phyloP scores from a whole-genome alignment of 148 eudicot genomes.

The Chenopodium formosanum region DNA sequence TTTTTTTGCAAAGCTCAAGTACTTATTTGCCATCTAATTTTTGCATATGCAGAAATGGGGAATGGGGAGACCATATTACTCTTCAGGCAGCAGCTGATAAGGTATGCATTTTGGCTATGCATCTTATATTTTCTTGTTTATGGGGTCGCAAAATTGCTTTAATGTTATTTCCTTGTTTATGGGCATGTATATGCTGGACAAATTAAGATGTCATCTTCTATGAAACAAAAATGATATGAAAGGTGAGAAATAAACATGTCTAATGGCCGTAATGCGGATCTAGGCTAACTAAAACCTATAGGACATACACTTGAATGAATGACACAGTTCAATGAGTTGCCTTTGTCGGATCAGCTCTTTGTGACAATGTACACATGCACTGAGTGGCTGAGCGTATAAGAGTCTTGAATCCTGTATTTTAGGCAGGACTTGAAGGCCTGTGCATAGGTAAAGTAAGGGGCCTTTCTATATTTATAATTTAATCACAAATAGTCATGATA shows the following conservation, averaged over 20 bases:
- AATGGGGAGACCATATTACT: conserved; percentile 94
- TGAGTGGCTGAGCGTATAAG: background rate
- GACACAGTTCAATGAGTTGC: background rate
- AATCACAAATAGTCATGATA: background rate
- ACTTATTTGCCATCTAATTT: background rate
- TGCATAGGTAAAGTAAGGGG: background rate
- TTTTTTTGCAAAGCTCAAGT: background rate
- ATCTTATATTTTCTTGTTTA: conserved; percentile 13
- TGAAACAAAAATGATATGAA: background rate
- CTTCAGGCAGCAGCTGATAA: conserved; percentile 94
- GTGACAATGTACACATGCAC: background rate
- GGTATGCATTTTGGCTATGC: conserved; percentile 38
- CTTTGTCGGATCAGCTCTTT: background rate
- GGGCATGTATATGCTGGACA: background rate
- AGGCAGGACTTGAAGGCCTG: background rate
- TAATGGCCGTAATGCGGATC: background rate
- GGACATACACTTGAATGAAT: background rate
- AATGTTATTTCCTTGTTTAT: conserved; percentile 11
- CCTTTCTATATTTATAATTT: background rate
- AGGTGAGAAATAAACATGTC: background rate
- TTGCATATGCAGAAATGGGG: conserved; percentile 57
- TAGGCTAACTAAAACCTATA: background rate
- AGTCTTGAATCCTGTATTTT: background rate
- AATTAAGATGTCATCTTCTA: background rate
- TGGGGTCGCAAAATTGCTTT: background rate